A percentile compares a stretch with the other conserved stretches of the same genome.
phyloP scores from a whole-genome alignment of 2,329 filamentous ascomycete genomes.

The Microascus cirrosus region DNA sequence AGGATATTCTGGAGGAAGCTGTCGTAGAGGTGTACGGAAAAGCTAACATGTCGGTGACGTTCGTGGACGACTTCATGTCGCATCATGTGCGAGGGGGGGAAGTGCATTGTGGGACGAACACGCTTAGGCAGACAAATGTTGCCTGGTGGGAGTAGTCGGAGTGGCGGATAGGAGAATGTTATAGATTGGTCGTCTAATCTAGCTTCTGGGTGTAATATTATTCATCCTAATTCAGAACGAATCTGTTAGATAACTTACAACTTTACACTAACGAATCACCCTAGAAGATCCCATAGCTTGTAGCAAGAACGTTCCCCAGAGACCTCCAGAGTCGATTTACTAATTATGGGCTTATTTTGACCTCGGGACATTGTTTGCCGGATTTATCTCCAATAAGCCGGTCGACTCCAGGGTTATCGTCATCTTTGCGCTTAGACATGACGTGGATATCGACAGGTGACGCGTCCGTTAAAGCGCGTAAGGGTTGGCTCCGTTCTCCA shows the following conservation, averaged over 20 bases:
- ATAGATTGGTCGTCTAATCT: background rate
- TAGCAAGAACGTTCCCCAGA: background rate
- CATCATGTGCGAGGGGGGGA: slow-evolving; percentile 13
- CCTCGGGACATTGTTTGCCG: too few species aligned
- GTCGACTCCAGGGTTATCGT: too few species aligned
- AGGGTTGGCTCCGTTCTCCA: too few species aligned
- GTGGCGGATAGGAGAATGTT: background rate
- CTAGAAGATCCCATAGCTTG: background rate
- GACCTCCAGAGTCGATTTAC: background rate
- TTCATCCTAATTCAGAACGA: background rate
- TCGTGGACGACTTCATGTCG: slow-evolving; percentile 12
- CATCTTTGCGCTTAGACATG: too few species aligned
- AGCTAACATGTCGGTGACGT: slow-evolving; percentile 9
- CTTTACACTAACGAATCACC: background rate
- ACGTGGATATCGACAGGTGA: too few species aligned
- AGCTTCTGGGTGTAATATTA: background rate
- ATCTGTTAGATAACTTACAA: background rate
- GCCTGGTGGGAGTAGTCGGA: slow-evolving; percentile 10
- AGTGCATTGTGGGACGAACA: slow-evolving; percentile 15
- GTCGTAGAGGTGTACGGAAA: slow-evolving; percentile 9
- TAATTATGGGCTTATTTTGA: too few species aligned
- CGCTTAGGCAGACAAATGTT: slow-evolving; percentile 8
- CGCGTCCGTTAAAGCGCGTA: too few species aligned
- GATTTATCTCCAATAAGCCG: too few species aligned
- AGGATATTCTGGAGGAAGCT: slow-evolving; percentile 11